These are phyloP conservation scores for Yarrowia deformans DNA, from an alignment of 805 yeast species.

Conservation along the genomic window DNA sequence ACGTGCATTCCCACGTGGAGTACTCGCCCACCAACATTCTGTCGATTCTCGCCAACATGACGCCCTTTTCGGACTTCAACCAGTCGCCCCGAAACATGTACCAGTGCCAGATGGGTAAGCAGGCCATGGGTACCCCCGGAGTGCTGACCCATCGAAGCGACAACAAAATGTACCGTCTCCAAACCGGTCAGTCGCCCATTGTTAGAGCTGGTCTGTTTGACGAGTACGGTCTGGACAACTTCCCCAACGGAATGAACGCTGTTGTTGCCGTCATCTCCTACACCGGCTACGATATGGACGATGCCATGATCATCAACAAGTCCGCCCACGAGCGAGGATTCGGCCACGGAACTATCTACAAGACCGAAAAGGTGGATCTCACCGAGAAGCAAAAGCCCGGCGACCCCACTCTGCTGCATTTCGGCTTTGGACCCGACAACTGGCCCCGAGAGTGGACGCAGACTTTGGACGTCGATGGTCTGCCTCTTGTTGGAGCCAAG, in stretches of 20 bases:
- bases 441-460: slow-evolving; percentile 94
- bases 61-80: slow-evolving; percentile 98
- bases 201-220: slow-evolving; percentile 93
- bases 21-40: slow-evolving; percentile 92
- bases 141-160: slow-evolving; percentile 91
- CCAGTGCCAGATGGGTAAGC: slow-evolving; percentile 99
- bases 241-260: slow-evolving; percentile 98
- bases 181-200: slow-evolving; percentile 96
- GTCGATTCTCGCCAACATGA: slow-evolving; percentile 93
- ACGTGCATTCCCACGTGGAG: slow-evolving; percentile 91
- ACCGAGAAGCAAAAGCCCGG: slow-evolving; percentile 80
- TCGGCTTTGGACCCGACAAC: slow-evolving; percentile 91
- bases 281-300: slow-evolving; percentile 99
- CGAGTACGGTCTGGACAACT: slow-evolving; percentile 96
- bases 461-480: slow-evolving; percentile 88
- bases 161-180: slow-evolving; percentile 90
- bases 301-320: slow-evolving; percentile 97
- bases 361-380: slow-evolving; percentile 90
- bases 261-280: slow-evolving; percentile 98
- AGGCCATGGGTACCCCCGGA: slow-evolving; percentile 99
- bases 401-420: slow-evolving; percentile 92
- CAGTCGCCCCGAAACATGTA: slow-evolving; percentile 99
- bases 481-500: slow-evolving; percentile 85
- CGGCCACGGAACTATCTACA: slow-evolving; percentile 95
- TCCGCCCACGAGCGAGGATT: slow-evolving; percentile 98